These are phyloP conservation scores for Aschersonia sp. DNA, from an alignment of 2,329 filamentous ascomycete species.

Conservation along the genomic window DNA sequence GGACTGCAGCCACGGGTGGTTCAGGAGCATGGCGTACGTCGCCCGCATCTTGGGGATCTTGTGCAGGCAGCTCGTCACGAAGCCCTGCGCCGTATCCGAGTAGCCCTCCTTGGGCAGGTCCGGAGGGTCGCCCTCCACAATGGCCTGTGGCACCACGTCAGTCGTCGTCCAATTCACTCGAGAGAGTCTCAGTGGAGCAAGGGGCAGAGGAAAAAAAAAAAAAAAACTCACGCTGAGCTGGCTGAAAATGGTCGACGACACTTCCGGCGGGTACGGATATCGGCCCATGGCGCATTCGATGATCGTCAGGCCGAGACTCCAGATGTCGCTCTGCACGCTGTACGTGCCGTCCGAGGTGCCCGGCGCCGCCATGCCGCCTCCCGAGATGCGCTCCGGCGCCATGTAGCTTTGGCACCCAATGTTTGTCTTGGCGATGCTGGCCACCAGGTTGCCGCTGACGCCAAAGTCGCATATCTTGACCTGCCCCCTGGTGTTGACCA, in stretches of 20 bases:
- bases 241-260: slow-evolving; percentile 96
- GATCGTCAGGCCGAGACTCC: slow-evolving; percentile 86
- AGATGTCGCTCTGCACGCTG: slow-evolving; percentile 95
- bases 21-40: slow-evolving; percentile 80
- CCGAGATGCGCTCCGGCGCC: slow-evolving; percentile 90
- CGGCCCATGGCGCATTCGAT: slow-evolving; percentile 91
- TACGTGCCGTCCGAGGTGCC: slow-evolving; percentile 70
- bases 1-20: slow-evolving; percentile 74
- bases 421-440: slow-evolving; percentile 95
- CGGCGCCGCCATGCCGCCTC: slow-evolving; percentile 61
- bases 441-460: slow-evolving; percentile 89
- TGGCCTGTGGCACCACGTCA: slow-evolving; percentile 50
- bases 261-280: slow-evolving; percentile 94
- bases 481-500: slow-evolving; percentile 78
- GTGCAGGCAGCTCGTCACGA: slow-evolving; percentile 80
- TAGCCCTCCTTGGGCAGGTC: slow-evolving; percentile 67
- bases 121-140: slow-evolving; percentile 93
- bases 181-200: background rate
- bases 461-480: slow-evolving; percentile 99
- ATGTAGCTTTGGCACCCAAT: slow-evolving; percentile 99
- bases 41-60: slow-evolving; percentile 86
- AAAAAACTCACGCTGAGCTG: slow-evolving; percentile 67
- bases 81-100: slow-evolving; percentile 67
- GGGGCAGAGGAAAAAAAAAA: too few species aligned
- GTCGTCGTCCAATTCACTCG: slow-evolving; percentile 3